A percentile compares a stretch with the other conserved stretches of the same genome.
These are phyloP conservation scores for Tephrocybe sp. DNA, from an alignment of 768 basidiomycete species.

Conservation along the genomic window DNA sequence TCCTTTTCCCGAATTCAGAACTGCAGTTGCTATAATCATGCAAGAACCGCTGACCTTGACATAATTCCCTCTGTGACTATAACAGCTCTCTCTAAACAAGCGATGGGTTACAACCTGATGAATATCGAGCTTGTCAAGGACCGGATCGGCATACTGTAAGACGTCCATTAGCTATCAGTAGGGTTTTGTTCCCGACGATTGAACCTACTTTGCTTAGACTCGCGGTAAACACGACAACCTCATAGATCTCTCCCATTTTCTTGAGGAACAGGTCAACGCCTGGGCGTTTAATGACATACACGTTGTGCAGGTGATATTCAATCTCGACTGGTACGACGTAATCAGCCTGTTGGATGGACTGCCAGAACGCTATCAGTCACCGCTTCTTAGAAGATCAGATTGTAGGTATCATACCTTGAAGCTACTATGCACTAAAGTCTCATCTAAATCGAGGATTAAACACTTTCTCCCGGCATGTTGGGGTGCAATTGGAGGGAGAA, in stretches of 20 bases:
- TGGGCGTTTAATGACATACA: conserved; percentile 98
- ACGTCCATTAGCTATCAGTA: not conserved
- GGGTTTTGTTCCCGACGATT: not conserved
- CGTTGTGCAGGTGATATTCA: conserved; percentile 97
- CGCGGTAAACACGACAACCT: conserved; percentile 97
- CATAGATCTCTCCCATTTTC: conserved; percentile 98
- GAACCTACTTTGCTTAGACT: conserved; percentile 88
- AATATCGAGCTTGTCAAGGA: conserved; percentile 93
- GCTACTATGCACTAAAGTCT: conserved; percentile 95
- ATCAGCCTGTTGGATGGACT: conserved; percentile 95
- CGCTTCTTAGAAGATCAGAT: not conserved
- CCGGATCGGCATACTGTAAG: conserved; percentile 92
- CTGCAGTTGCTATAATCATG: not conserved
- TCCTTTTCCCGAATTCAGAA: conserved; percentile 52
- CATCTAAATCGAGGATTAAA: conserved; percentile 93
- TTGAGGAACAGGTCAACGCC: conserved; percentile 97
- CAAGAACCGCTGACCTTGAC: conserved; percentile 70
- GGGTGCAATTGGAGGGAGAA: conserved; percentile 81
- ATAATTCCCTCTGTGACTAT: conserved; percentile 98
- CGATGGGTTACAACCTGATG: conserved; percentile 92
- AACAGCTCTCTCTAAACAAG: conserved; percentile 96
- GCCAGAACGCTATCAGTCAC: conserved; percentile 14
- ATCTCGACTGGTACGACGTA: conserved; percentile 99
- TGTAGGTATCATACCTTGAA: conserved; percentile 73
- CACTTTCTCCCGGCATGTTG: conserved; percentile 90